Base-by-base conservation (phyloP, 2,329 filamentous ascomycete genomes). In the Alternaria brassicicola region DNA sequence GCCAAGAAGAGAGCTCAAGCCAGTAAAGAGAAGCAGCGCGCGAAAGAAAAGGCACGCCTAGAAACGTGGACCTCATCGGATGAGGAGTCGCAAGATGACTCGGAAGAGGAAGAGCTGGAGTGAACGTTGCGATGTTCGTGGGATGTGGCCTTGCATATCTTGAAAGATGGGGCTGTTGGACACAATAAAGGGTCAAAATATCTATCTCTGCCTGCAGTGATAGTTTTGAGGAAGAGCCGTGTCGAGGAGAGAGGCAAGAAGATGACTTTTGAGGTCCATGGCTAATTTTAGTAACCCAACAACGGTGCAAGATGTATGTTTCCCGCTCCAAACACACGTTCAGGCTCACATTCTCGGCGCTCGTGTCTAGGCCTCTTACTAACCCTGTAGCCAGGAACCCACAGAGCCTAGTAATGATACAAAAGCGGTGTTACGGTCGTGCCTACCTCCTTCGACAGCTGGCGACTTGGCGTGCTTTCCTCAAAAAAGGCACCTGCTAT, bases 371-470 rank as follows among this genome's bases (percentile, higher is more conserved):
- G n/a, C 17, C 2, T 30, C 12, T 12, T 19, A 17, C 10, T 28
- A 6, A 8, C 17, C 10, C 19, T 47, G 10, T 1, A 47, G 43
- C 2, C 19, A 33, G 43, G 8, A 33, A 3, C 15, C 1, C 3
- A n/a, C 8, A 7, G 19, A 31, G 13, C 7, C 8, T 33, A 19
- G 6, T 10, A 7, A 23, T 4, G 8, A 21, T 23, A 7, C 43
- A 25, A 17, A 10, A n/a, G 13, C 4, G 58, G 56, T 15, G 35
- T 53, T 35, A 52, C 49, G 17, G 30, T 55, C 46, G 52, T 50
- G 39, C 42, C 52, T 55, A 13, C 47, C 46, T 55, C 15, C 35
- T 38, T 23, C 19, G 25, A 28, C 30, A 15, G 15, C 28, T 45
- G 28, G 36, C 28, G 1, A 3, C 36, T 33, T 52, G 21, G 53